A percentile compares a stretch with the other conserved stretches of the same genome.
Evolutionary conservation across 129 eudicot genomes (phyloP).

Genomic region (Chrysanthemum seticuspe): DNA sequence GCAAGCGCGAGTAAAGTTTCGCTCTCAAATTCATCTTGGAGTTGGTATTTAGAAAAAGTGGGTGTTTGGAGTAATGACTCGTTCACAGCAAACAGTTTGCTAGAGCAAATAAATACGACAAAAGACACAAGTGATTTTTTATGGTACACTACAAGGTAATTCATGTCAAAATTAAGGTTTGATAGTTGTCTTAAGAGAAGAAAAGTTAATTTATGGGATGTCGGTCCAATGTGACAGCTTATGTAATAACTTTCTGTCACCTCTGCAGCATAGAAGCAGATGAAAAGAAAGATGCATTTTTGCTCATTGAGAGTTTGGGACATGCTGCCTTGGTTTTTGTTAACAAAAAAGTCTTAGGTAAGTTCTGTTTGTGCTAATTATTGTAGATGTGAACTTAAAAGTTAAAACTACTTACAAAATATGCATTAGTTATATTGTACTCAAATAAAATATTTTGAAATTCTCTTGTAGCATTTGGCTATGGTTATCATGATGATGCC

Average conservation of each 20-base stretch:
- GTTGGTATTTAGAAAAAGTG: conserved; percentile 72
- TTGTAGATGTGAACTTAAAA: background rate
- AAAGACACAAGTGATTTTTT: conserved; percentile 71
- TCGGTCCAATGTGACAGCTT: background rate
- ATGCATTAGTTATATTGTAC: background rate
- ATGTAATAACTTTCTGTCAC: background rate
- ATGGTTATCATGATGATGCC: conserved; percentile 77
- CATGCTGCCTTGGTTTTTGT: conserved; percentile 81
- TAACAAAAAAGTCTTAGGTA: conserved; percentile 67
- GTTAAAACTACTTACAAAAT: background rate
- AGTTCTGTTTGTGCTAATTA: conserved; percentile 1
- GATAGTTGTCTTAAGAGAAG: background rate
- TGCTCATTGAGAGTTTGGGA: conserved; percentile 69
- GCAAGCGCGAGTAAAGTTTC: conserved; percentile 37
- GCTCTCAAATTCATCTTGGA: conserved; percentile 49
- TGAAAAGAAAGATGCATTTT: conserved; percentile 46
- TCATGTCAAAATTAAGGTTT: background rate
- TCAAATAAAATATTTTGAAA: background rate
- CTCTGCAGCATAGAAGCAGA: conserved; percentile 51
- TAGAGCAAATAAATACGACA: conserved; percentile 76
- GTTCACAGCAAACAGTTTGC: conserved; percentile 44
- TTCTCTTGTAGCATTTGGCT: conserved; percentile 54
- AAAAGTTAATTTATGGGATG: background rate
- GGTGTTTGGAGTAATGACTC: conserved; percentile 55
- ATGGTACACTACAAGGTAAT: conserved; percentile 81